Percentiles rank a stretch among this genome's conserved stretches.
These are phyloP conservation scores for Irpex sp. DNA, from an alignment of 1,284 basidiomycete species.

Conservation along the genomic window DNA sequence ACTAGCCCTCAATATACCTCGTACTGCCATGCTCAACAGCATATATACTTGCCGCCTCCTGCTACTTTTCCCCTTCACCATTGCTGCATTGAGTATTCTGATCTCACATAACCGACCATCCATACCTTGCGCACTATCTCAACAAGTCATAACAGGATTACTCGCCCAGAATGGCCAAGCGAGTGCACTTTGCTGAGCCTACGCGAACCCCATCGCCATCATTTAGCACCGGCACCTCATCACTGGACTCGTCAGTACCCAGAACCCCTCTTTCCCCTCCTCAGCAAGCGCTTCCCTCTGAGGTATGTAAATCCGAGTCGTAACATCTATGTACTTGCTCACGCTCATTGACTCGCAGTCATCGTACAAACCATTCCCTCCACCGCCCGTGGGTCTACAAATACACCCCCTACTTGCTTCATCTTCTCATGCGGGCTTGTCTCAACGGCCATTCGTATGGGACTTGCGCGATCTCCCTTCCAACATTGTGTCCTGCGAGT, in stretches of 20 bases:
- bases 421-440: neutral
- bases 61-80: neutral
- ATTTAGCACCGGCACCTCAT: neutral
- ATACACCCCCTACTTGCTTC: constrained; percentile 6
- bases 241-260: neutral
- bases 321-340: neutral
- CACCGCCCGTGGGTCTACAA: constrained; percentile 4
- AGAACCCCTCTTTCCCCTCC: neutral
- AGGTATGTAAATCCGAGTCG: neutral
- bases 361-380: neutral
- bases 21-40: neutral
- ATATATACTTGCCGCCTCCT: neutral
- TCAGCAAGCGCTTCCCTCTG: neutral
- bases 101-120: neutral
- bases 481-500: neutral
- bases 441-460: constrained; percentile 12
- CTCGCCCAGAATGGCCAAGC: neutral
- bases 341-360: neutral
- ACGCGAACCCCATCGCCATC: neutral
- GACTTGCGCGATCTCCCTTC: constrained; percentile 3
- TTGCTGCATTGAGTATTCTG: neutral
- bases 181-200: neutral
- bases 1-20: neutral
- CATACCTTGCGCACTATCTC: neutral
- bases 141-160: neutral